Evolutionary conservation across 2,329 filamentous ascomycete genomes (phyloP).

Genomic region (Neofusicoccum sp.): DNA sequence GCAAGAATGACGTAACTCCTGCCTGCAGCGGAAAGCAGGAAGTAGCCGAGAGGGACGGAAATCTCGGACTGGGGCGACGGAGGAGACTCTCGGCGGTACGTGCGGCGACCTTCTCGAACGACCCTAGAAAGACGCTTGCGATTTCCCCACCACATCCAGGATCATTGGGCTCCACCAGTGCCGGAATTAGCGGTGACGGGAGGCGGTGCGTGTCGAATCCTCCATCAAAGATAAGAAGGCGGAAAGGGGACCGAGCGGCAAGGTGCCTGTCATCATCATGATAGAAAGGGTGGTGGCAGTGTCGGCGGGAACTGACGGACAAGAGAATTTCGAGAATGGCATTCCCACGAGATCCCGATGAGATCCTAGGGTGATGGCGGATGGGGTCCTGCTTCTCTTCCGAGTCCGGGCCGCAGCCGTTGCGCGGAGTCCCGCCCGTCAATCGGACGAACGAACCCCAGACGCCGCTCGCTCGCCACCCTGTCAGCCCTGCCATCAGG

Average conservation of each 20-base stretch:
- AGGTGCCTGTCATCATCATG: neutral
- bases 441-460: neutral
- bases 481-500: neutral
- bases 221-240: neutral
- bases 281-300: neutral
- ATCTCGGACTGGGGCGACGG: neutral
- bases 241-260: neutral
- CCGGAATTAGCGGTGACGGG: slow-evolving; percentile 3
- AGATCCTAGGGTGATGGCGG: neutral
- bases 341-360: no score
- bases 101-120: slow-evolving; percentile 9
- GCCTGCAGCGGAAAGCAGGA: neutral
- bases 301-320: neutral
- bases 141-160: neutral
- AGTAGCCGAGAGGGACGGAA: neutral
- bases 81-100: neutral
- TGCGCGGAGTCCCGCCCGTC: slow-evolving; percentile 5
- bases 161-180: neutral
- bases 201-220: neutral
- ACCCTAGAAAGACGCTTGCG: neutral
- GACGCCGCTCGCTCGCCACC: neutral
- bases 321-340: neutral
- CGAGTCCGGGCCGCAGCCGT: slow-evolving; percentile 11
- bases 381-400: neutral
- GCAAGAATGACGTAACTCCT: neutral